Conservation (phyloP, 1,139 yeast genomes). For the Diutina mesorugosa region DNA sequence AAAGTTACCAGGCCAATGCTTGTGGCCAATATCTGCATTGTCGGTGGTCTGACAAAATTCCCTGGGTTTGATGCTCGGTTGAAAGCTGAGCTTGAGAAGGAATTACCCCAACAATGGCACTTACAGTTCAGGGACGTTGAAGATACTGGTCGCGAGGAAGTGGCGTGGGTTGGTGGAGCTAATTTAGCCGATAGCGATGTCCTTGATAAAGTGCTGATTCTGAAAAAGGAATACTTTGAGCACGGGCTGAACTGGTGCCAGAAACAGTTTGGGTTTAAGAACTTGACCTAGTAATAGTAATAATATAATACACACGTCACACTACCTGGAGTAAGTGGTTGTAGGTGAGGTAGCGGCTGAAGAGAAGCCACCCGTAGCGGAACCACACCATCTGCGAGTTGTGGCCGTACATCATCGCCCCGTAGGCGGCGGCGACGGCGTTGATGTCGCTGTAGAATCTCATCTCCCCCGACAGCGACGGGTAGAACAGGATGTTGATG, state of each 20-base stretch:
- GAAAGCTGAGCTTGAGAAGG: conserved; percentile 45
- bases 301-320: background rate
- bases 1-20: conserved; percentile 65
- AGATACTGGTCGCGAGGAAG: conserved; percentile 12
- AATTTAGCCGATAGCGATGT: conserved; percentile 38
- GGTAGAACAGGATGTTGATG: conserved; percentile 28
- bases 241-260: conserved; percentile 77
- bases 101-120: conserved; percentile 55
- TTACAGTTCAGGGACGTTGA: conserved; percentile 28
- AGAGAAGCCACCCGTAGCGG: conserved; percentile 75
- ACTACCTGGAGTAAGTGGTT: conserved; percentile 44
- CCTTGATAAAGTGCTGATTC: conserved; percentile 44
- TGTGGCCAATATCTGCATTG: conserved; percentile 64
- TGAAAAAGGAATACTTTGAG: conserved; percentile 73
- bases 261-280: conserved; percentile 57
- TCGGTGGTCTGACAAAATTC: conserved; percentile 73
- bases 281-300: conserved; percentile 7
- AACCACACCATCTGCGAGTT: conserved; percentile 92
- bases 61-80: conserved; percentile 58
- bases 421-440: conserved; percentile 44
- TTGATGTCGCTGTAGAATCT: conserved; percentile 41
- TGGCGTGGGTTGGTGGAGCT: conserved; percentile 31
- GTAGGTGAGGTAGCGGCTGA: conserved; percentile 62
- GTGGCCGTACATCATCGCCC: conserved; percentile 80
- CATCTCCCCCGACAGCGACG: conserved; percentile 13